Evolutionary conservation across 768 basidiomycete species (phyloP).

Genomic region (Rhizopogon vinicolor): DNA sequence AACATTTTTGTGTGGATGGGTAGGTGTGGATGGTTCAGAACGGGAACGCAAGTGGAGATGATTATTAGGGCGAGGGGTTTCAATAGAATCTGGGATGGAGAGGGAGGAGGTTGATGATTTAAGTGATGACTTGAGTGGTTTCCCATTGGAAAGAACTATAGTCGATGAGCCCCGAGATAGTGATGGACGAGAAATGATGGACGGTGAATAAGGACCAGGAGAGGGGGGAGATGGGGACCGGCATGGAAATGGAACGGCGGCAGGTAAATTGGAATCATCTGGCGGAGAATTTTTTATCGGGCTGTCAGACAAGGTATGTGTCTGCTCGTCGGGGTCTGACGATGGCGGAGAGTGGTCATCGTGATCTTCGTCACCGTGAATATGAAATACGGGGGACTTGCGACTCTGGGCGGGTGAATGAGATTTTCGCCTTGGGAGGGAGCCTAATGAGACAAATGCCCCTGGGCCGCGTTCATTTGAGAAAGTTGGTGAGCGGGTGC

Average conservation of each 20-base stretch:
- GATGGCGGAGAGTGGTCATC: slow-evolving; percentile 11
- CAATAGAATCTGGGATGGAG: slow-evolving; percentile 1
- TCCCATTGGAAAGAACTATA: slow-evolving; percentile 66
- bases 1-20: slow-evolving; percentile 67
- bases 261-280: slow-evolving; percentile 11
- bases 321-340: slow-evolving; percentile 14
- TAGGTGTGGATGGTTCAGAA: slow-evolving; percentile 61
- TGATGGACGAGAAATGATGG: slow-evolving; percentile 4
- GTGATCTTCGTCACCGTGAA: slow-evolving; percentile 20
- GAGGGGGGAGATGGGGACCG: slow-evolving; percentile 18
- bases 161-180: slow-evolving; percentile 33
- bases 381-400: slow-evolving; percentile 14
- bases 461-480: slow-evolving; percentile 39
- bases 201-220: slow-evolving; percentile 4
- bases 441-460: slow-evolving; percentile 43
- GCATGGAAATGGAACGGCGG: slow-evolving; percentile 39
- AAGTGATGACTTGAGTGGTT: slow-evolving; percentile 82
- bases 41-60: slow-evolving; percentile 28
- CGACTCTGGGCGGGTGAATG: slow-evolving; percentile 10
- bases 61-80: not conserved
- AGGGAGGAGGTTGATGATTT: slow-evolving; percentile 41
- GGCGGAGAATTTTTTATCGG: slow-evolving; percentile 8
- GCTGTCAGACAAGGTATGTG: not conserved
- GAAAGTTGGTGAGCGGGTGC: slow-evolving; percentile 22
- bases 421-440: slow-evolving; percentile 38